These are phyloP conservation scores for Populus deltoides DNA, from an alignment of 345 rosid genomes.

Conservation along the genomic window DNA sequence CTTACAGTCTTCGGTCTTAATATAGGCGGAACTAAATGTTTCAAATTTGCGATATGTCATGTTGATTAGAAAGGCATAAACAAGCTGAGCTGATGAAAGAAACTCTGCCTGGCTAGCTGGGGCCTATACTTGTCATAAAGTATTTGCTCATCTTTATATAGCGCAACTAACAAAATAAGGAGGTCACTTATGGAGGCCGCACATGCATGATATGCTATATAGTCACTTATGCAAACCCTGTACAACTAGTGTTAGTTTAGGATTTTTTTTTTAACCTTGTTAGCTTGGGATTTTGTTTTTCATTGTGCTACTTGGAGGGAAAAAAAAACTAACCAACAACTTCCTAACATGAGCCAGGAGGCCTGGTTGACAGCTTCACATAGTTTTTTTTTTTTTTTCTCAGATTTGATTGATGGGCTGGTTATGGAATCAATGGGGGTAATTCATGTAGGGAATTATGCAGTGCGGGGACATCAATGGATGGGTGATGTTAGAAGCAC, in stretches of 20 bases:
- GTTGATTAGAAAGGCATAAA: constrained; percentile 30
- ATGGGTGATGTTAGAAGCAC: constrained; percentile 40
- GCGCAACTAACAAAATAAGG: no score
- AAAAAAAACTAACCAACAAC: not conserved
- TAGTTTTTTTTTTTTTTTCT: not conserved
- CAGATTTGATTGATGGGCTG: constrained; percentile 56
- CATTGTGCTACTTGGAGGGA: no score
- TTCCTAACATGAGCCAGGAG: constrained; percentile 9
- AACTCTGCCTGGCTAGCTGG: not conserved
- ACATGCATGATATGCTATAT: no score
- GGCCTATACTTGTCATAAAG: constrained; percentile 3
- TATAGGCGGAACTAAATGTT: constrained; percentile 3
- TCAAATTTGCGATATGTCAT: constrained; percentile 9
- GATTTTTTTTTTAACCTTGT: no score
- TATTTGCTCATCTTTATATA: not conserved
- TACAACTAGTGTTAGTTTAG: no score
- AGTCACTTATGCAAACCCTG: no score
- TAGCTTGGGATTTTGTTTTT: no score
- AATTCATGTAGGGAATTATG: constrained; percentile 26
- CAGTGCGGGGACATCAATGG: constrained; percentile 52
- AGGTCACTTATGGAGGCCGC: no score
- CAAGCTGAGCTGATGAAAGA: constrained; percentile 13
- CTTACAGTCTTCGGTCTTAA: constrained; percentile 11
- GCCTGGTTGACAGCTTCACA: constrained; percentile 23
- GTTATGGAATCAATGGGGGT: constrained; percentile 44